Evolutionary conservation across 768 basidiomycete species (phyloP), one percentile per base, ranked within the genome.

Genomic region (Naganishia onofrii): DNA sequence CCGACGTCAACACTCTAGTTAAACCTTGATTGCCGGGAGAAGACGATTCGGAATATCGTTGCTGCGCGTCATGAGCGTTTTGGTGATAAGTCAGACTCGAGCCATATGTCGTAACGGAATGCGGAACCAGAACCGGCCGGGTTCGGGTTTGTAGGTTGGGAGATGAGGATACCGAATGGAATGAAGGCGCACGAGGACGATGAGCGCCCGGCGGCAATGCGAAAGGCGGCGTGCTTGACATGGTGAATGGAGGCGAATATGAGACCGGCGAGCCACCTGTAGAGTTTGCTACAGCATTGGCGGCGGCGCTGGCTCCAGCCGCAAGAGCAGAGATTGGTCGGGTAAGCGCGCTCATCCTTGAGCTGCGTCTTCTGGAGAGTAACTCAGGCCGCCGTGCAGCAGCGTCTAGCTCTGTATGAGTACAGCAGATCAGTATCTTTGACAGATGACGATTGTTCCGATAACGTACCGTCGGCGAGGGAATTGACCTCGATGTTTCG

Each of bases 401-500:
- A 29, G 80, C 81, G n/a, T 83, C 83, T 19, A 83, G 77, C 71
- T 83, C 83, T 82, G 73, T 13, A 54, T 12, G 26, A 15, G 23
- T 1, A 36, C 26, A 67, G 21, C 26, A 38, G 17, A 42, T 53
- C 31, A 69, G 10, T 28, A 48, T 23, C 38, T 28, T 34, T 34
- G 31, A 26, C 44, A n/a, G 13, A 9, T 13, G 48, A 29, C 21
- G 5, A 9, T 10, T 28, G 36, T 36, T 36, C 57, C 31, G 29
- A 21, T 13, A 15, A 80, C 87, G 75, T 71, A 90, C 94, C 94
- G 83, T 98, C 95, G 1, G 95, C 89, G 2, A 92, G 87, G 19
- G 88, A 87, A 78, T 92, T 92, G 79, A 97, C 92, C 78, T 98
- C 94, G 2, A 97, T 90, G 1, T 91, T 91, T 60, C 89, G 85